Percentiles rank a stretch among this genome's conserved stretches.
These are phyloP conservation scores for Lagerstroemia speciosa DNA, from an alignment of 345 rosid genomes.

Conservation along the genomic window DNA sequence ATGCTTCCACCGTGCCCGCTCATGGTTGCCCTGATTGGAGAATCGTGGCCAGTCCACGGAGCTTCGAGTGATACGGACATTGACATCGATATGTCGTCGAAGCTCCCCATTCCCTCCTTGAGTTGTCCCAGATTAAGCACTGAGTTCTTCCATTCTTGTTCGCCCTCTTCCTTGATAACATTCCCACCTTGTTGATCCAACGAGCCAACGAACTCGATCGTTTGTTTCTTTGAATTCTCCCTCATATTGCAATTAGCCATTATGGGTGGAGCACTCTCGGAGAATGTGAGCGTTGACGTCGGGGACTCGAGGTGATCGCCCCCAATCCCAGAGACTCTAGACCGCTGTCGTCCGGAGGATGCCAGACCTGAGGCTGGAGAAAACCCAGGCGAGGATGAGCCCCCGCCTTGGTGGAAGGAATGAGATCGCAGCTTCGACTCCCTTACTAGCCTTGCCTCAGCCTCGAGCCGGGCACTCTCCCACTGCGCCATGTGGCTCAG, in stretches of 20 bases:
- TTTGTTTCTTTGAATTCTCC: slow-evolving; percentile 25
- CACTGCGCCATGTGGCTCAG: slow-evolving; percentile 92
- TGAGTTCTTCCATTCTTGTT: slow-evolving; percentile 44
- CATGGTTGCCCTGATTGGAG: slow-evolving; percentile 17
- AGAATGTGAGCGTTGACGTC: slow-evolving; percentile 69
- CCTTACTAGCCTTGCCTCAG: slow-evolving; percentile 71
- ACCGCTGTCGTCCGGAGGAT: not conserved
- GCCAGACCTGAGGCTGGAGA: not conserved
- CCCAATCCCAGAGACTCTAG: slow-evolving; percentile 17
- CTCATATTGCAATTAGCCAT: slow-evolving; percentile 15
- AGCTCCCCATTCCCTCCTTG: slow-evolving; percentile 21
- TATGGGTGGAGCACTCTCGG: slow-evolving; percentile 39
- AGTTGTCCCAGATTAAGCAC: slow-evolving; percentile 14
- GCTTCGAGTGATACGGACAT: slow-evolving; percentile 31
- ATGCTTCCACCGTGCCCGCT: slow-evolving; percentile 8
- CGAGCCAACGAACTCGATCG: slow-evolving; percentile 45
- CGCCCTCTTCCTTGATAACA: slow-evolving; percentile 44
- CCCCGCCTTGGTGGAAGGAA: slow-evolving; percentile 27
- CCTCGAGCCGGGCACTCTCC: slow-evolving; percentile 91
- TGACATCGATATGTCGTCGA: slow-evolving; percentile 37
- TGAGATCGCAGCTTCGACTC: slow-evolving; percentile 72
- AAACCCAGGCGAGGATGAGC: not conserved
- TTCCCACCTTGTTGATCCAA: slow-evolving; percentile 37
- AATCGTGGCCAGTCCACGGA: slow-evolving; percentile 34
- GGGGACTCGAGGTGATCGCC: slow-evolving; percentile 68